These are phyloP conservation scores for Backusella psychrophila DNA, from an alignment of 192 early-diverging fungal genomes.

Conservation along the genomic window DNA sequence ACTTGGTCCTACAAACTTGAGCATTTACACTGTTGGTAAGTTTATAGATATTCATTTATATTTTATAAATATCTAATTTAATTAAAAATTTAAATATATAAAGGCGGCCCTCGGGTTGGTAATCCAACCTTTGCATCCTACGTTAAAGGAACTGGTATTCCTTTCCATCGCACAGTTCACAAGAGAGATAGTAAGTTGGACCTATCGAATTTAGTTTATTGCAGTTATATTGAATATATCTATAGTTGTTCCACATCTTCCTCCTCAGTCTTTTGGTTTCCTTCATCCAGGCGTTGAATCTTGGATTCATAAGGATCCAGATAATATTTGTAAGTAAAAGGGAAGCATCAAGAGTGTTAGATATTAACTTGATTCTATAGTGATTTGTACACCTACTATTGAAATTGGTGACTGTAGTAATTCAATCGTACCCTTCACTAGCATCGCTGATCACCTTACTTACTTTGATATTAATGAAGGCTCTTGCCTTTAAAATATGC, in stretches of 20 bases:
- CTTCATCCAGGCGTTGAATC: slow-evolving; percentile 27
- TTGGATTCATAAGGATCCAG: slow-evolving; percentile 17
- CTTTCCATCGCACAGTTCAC: slow-evolving; percentile 19
- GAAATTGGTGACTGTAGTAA: slow-evolving; percentile 23
- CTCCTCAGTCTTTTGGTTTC: slow-evolving; percentile 17
- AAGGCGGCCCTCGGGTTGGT: slow-evolving; percentile 27
- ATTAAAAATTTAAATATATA: background rate
- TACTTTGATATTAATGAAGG: slow-evolving; percentile 8
- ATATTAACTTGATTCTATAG: background rate
- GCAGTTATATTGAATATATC: background rate
- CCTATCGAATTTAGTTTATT: background rate
- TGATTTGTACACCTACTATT: slow-evolving; percentile 7
- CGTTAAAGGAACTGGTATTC: slow-evolving; percentile 16
- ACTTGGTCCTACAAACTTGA: slow-evolving; percentile 9
- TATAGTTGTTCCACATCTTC: slow-evolving; percentile 27
- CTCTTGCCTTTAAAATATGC: background rate
- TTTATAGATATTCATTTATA: background rate
- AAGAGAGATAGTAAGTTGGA: slow-evolving; percentile 28
- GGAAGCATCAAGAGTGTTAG: background rate
- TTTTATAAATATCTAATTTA: background rate
- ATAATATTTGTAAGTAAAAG: slow-evolving; percentile 13
- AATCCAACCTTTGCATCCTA: slow-evolving; percentile 26
- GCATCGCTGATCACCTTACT: slow-evolving; percentile 17
- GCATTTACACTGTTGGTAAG: slow-evolving; percentile 18
- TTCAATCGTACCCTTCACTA: slow-evolving; percentile 20